Evolutionary conservation across 371 early-diverging fungal genomes (phyloP), one percentile per base, ranked within the genome.

Genomic region (Mucor piriformis): DNA sequence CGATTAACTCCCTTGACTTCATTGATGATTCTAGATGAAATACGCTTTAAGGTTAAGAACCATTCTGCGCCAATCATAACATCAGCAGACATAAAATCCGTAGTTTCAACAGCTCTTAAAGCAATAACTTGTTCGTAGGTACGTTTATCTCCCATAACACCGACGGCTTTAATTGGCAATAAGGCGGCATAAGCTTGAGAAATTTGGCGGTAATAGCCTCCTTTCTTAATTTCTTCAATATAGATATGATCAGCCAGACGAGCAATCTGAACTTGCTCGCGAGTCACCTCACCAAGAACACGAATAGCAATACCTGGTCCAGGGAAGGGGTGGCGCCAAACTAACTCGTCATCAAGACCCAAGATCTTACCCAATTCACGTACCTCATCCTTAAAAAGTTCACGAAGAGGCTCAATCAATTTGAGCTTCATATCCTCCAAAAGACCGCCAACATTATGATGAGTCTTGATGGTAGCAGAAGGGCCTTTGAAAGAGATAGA

Each of bases 281-380:
- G 86, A 49, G 96, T 95, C 42, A 96, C 96, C 77, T 96, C 98
- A 54, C 98, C 98, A 11, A 98, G 76, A 21, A 95, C 86, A 70
- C 98, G 92, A 75, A 98, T 98, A 50, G 98, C 98, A 69, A 98
- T 93, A 69, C 97, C 98, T 35, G 98, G 98, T 25, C 98, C 98
- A 53, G 98, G 98, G 93, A 98, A 98, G 37, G 98, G 98, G 70
- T 98, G 98, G 61, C 98, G 92, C 97, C 97, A 98, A 66, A 98
- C 86, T 49, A 98, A 82, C 43, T 98, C 97, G 54, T 94, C 93
- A 74, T 93, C 94, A 65, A 98, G 85, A 43, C 87, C 89, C 59
- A 98, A 84, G 53, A 96, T 77, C 54, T 79, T 73, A 58, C 97
- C 98, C 18, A 98, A 83, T 13, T 89, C 92, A 66, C 98, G 93